Percentiles rank a stretch among this genome's conserved stretches.
phyloP scores from a whole-genome alignment of 768 basidiomycete species.

The Mycena crocata region DNA sequence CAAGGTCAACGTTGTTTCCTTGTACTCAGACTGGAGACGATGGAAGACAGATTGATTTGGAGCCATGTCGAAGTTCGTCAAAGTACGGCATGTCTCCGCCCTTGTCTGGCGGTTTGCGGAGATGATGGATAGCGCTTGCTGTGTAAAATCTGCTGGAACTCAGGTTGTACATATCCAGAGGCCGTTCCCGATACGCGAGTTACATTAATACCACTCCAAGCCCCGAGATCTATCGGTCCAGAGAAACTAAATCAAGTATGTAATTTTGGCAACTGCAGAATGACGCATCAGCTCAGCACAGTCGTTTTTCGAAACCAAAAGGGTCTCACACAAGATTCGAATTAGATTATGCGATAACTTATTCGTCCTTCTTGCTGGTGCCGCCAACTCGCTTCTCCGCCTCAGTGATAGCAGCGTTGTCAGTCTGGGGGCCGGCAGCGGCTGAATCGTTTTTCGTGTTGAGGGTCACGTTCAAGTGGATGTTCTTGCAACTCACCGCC shows the following conservation, averaged over 20 bases:
- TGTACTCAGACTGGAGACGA: not conserved
- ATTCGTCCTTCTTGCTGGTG: conserved; percentile 80
- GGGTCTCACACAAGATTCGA: conserved; percentile 10
- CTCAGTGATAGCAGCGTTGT: conserved; percentile 86
- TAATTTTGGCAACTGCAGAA: conserved; percentile 29
- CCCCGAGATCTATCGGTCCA: conserved; percentile 27
- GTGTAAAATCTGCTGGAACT: not conserved
- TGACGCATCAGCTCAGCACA: not conserved
- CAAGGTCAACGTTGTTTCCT: conserved; percentile 6
- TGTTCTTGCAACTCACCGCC: conserved; percentile 64
- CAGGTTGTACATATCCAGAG: not conserved
- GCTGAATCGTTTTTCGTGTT: conserved; percentile 42
- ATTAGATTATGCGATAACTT: conserved; percentile 36
- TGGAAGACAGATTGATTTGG: too few species aligned
- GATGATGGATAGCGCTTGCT: not conserved
- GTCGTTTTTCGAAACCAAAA: not conserved
- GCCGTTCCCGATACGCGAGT: conserved; percentile 12
- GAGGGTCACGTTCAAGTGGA: not conserved
- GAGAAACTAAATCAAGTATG: conserved; percentile 23
- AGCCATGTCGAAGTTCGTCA: not conserved
- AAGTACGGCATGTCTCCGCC: too few species aligned
- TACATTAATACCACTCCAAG: conserved; percentile 22
- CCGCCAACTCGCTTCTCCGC: conserved; percentile 85
- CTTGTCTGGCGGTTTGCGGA: too few species aligned
- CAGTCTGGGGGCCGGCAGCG: conserved; percentile 81